Percentiles rank a stretch among this genome's conserved stretches.
Conservation (phyloP, 495 filamentous ascomycete genomes). For the Elaphomyces granulatus region DNA sequence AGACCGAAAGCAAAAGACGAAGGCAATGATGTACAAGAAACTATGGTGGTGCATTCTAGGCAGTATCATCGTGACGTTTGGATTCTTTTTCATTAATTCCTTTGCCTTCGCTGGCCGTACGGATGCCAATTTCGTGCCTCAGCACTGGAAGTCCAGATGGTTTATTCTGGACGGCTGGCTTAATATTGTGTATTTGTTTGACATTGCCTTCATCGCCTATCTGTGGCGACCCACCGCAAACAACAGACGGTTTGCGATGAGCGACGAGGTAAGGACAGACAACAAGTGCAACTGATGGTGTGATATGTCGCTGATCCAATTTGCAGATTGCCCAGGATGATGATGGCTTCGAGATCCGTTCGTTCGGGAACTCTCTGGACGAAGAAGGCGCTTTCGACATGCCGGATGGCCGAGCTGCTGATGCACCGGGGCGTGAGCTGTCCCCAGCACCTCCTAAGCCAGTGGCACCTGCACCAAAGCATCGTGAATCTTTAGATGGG, state of each 20-base stretch:
- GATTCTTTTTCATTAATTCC: conserved; percentile 90
- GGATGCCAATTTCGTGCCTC: conserved; percentile 79
- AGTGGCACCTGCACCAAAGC: conserved; percentile 27
- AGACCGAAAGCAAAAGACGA: conserved; percentile 85
- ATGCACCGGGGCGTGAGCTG: conserved; percentile 23
- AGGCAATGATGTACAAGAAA: conserved; percentile 93
- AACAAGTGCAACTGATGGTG: no score
- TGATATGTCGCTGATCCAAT: conserved; percentile 14
- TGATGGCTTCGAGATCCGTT: conserved; percentile 93
- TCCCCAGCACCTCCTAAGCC: conserved; percentile 41
- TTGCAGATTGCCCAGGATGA: conserved; percentile 85
- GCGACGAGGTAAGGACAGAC: conserved; percentile 72
- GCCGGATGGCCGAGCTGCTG: conserved; percentile 21
- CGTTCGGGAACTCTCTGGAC: conserved; percentile 73
- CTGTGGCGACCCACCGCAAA: conserved; percentile 94
- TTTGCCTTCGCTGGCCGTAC: conserved; percentile 75
- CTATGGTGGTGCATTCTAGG: conserved; percentile 95
- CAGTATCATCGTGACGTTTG: conserved; percentile 90
- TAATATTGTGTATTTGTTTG: conserved; percentile 87
- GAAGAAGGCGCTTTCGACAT: conserved; percentile 39
- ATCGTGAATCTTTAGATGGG: conserved; percentile 64
- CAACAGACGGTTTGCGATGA: conserved; percentile 97
- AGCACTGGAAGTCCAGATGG: conserved; percentile 93
- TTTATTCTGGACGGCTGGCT: conserved; percentile 97
- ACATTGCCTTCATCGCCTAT: conserved; percentile 87